Percentiles rank a stretch among this genome's conserved stretches.
phyloP scores from a whole-genome alignment of 2,329 filamentous ascomycete genomes.

The Diaporthe capsici region DNA sequence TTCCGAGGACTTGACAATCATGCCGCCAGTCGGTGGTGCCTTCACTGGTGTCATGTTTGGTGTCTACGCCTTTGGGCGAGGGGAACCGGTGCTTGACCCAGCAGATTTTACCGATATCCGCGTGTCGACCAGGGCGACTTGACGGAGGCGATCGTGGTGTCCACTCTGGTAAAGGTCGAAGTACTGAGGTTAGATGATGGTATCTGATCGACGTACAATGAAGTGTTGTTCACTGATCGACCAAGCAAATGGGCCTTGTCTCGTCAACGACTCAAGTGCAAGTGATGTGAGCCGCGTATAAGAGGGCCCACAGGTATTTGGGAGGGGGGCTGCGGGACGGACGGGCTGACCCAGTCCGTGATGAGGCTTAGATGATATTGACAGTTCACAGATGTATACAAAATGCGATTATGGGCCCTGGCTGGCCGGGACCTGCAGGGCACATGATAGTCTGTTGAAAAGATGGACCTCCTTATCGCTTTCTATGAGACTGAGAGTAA shows the following conservation, averaged over 20 bases:
- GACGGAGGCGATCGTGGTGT: background rate
- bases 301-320: background rate
- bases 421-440: no score
- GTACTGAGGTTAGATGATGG: background rate
- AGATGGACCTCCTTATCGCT: background rate
- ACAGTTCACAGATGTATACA: background rate
- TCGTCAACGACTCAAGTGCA: background rate
- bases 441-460: background rate
- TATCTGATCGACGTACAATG: background rate
- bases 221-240: no score
- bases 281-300: background rate
- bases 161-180: background rate
- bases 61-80: constrained; percentile 48
- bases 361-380: background rate
- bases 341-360: constrained; percentile 16
- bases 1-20: constrained; percentile 46
- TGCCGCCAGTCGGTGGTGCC: constrained; percentile 49
- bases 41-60: constrained; percentile 52
- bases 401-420: background rate
- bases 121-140: constrained; percentile 2
- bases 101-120: constrained; percentile 49
- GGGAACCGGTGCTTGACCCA: constrained; percentile 50
- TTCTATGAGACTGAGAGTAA: background rate
- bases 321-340: background rate
- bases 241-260: background rate